phyloP scores from a whole-genome alignment of 768 basidiomycete genomes.

The Boletus reticulatus region DNA sequence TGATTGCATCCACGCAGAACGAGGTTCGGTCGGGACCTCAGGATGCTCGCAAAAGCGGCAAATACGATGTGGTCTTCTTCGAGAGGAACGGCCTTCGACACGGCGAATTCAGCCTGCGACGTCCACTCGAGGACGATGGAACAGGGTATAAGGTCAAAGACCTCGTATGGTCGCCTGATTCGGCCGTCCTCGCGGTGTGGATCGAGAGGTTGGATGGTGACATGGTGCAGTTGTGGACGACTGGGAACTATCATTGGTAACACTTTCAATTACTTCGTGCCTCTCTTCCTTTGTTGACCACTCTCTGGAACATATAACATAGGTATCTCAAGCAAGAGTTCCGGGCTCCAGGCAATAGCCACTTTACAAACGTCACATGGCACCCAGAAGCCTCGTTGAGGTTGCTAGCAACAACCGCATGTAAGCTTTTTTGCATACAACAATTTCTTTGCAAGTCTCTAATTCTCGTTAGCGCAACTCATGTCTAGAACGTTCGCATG shows the following conservation, averaged over 20 bases:
- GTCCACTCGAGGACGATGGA: constrained; percentile 30
- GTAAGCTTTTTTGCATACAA: constrained; percentile 40
- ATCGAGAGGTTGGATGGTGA: constrained; percentile 67
- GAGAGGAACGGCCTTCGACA: constrained; percentile 94
- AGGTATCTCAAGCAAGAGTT: constrained; percentile 96
- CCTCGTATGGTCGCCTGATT: constrained; percentile 86
- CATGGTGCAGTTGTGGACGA: constrained; percentile 92
- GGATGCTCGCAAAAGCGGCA: constrained; percentile 60
- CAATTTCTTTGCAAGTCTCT: not conserved
- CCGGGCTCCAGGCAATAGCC: constrained; percentile 43
- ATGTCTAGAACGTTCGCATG: constrained; percentile 67
- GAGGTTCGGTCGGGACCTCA: constrained; percentile 72
- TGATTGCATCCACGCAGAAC: constrained; percentile 79
- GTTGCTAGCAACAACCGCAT: constrained; percentile 62
- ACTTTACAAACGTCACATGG: constrained; percentile 80
- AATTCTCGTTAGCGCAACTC: constrained; percentile 41
- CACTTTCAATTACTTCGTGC: not conserved
- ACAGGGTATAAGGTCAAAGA: constrained; percentile 77
- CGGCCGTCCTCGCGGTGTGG: constrained; percentile 83
- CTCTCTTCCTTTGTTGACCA: constrained; percentile 6
- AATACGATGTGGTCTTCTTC: constrained; percentile 89
- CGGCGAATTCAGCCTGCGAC: constrained; percentile 76
- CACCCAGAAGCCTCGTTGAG: constrained; percentile 77
- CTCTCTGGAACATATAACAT: not conserved
- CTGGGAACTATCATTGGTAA: constrained; percentile 92